A percentile compares a stretch with the other conserved stretches of the same genome.
These are phyloP conservation scores for Bacidia gigantensis DNA, from an alignment of 495 filamentous ascomycete species.

Conservation along the genomic window DNA sequence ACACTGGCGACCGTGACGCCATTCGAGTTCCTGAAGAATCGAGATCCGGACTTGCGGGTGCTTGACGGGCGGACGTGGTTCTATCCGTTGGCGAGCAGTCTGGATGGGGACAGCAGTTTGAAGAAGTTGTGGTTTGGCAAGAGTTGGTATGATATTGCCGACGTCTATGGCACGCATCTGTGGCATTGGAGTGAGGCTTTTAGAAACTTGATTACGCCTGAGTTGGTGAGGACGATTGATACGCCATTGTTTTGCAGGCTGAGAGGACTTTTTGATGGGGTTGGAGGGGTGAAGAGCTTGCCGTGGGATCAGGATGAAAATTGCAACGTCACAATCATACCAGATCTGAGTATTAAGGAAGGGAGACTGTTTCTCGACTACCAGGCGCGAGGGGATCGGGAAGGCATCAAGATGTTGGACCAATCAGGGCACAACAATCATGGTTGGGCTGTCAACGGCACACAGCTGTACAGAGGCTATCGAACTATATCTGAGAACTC, in stretches of 20 bases:
- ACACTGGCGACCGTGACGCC: conserved; percentile 1
- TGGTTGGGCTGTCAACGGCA: conserved; percentile 5
- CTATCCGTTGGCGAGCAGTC: conserved; percentile 2
- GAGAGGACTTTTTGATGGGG: conserved; percentile 2
- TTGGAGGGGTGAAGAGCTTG: background rate
- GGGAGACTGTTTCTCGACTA: conserved; percentile 5
- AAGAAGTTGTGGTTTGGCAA: conserved; percentile 10
- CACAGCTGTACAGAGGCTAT: background rate
- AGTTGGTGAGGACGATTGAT: background rate
- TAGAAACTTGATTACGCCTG: conserved; percentile 2
- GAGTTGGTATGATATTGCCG: conserved; percentile 7
- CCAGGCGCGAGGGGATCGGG: background rate
- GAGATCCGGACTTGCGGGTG: conserved; percentile 2
- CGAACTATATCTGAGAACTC: background rate
- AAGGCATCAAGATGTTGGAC: conserved; percentile 2
- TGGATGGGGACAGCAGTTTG: conserved; percentile 2
- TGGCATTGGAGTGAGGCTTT: conserved; percentile 4
- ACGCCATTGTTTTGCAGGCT: conserved; percentile 7
- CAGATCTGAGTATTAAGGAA: background rate
- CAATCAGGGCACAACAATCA: conserved; percentile 1
- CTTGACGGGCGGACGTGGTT: conserved; percentile 7
- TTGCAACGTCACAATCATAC: background rate
- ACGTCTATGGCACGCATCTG: conserved; percentile 7
- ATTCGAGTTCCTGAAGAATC: background rate
- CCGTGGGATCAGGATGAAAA: background rate